Evolutionary conservation across 2,329 filamentous ascomycete genomes (phyloP).

Genomic region (Calonectria naviculata): DNA sequence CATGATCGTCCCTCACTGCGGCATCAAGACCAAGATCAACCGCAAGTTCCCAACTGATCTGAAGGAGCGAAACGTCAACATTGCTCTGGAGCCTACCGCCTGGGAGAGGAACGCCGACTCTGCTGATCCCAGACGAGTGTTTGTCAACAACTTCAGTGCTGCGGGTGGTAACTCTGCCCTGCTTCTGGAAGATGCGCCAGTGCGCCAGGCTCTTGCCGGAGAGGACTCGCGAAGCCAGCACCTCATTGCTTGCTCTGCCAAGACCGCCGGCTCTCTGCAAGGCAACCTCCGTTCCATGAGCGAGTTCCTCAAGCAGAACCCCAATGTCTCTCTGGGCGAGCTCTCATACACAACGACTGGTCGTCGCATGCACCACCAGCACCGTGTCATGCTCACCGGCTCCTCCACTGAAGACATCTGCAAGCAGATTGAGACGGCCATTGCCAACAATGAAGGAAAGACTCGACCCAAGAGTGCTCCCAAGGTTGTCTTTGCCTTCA

Average conservation of each 20-base stretch:
- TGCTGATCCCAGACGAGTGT: slow-evolving; percentile 57
- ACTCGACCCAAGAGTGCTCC: slow-evolving; percentile 26
- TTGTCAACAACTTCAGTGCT: slow-evolving; percentile 77
- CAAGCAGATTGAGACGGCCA: slow-evolving; percentile 18
- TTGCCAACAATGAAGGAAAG: slow-evolving; percentile 17
- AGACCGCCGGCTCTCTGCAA: slow-evolving; percentile 35
- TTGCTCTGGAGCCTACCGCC: slow-evolving; percentile 63
- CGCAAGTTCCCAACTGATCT: slow-evolving; percentile 55
- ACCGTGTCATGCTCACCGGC: slow-evolving; percentile 53
- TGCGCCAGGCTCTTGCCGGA: slow-evolving; percentile 45
- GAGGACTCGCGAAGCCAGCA: slow-evolving; percentile 53
- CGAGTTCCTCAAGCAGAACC: slow-evolving; percentile 53
- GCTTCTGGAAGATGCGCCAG: slow-evolving; percentile 67
- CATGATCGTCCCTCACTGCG: slow-evolving; percentile 62
- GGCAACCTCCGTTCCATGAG: slow-evolving; percentile 43
- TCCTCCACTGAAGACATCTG: neutral
- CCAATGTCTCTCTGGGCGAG: slow-evolving; percentile 54
- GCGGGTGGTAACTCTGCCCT: slow-evolving; percentile 79
- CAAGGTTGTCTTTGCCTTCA: slow-evolving; percentile 52
- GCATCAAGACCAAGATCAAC: slow-evolving; percentile 63
- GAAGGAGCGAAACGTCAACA: slow-evolving; percentile 55
- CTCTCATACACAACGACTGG: slow-evolving; percentile 58
- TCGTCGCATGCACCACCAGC: slow-evolving; percentile 47
- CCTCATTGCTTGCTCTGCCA: slow-evolving; percentile 22
- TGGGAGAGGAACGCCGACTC: slow-evolving; percentile 50